Conservation (phyloP, 257 asterid genomes). For the Agastache rugosa region DNA sequence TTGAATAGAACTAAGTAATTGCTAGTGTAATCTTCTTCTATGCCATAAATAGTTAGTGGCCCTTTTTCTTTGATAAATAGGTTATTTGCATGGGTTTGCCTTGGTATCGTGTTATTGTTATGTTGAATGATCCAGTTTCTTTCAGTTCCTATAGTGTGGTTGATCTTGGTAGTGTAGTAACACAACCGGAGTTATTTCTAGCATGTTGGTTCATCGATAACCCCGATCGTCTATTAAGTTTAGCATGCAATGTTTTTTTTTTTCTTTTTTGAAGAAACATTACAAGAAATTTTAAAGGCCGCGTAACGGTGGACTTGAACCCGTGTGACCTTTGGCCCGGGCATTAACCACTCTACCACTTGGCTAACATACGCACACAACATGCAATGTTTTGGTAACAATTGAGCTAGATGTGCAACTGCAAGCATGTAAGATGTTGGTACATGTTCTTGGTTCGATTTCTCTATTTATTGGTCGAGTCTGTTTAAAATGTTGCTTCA, state of each 20-base stretch:
- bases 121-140: not conserved
- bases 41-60: not conserved
- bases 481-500: not conserved
- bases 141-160: not conserved
- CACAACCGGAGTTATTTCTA: not conserved
- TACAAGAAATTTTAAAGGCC: too few species aligned
- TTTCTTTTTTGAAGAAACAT: too few species aligned
- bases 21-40: not conserved
- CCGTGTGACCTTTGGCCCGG: too few species aligned
- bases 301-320: too few species aligned
- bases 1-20: not conserved
- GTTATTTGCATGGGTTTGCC: not conserved
- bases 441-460: not conserved
- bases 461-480: not conserved
- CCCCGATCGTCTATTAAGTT: not conserved
- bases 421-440: not conserved
- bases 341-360: too few species aligned
- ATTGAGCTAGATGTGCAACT: slow-evolving; percentile 1
- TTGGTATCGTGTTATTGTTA: not conserved
- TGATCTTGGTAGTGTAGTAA: not conserved
- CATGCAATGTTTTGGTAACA: not conserved
- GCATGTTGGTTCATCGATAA: not conserved
- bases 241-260: not conserved
- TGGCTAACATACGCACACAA: too few species aligned
- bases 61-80: not conserved